Evolutionary conservation across 495 filamentous ascomycete genomes (phyloP), one percentile per base, ranked within the genome.

Genomic region (Annulohypoxylon moriforme): DNA sequence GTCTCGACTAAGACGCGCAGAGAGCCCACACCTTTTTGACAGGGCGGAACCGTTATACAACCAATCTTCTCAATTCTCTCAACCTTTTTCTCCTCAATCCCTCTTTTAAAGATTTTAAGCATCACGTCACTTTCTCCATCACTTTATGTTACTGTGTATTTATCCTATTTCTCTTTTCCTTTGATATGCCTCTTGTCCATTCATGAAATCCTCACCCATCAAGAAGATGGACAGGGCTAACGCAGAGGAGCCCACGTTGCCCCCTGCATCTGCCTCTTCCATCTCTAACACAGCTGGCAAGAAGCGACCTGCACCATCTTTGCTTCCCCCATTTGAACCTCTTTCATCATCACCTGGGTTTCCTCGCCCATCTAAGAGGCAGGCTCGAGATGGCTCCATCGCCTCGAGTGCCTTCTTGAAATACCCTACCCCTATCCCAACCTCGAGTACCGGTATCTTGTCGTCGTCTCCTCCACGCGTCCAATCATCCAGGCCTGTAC

Each of bases 271-370:
- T 61, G 29, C 65, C 67, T 71, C 75, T 42, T 47, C 65, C 60
- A 42, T 27, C 13, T 46, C 40, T 10, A 60, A 46, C 38, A 20
- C 83, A 13, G 86, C 87, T 53, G 89, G 92, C 69, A 80, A 89
- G 62, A 96, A 96, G 84, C 90, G 93, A 80, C 88, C 92, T 44
- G 91, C 91, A 67, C 86, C 92, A 16, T 88, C 93, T 62, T 80
- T 99, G 53, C 88, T 98, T 38, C 96, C 96, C 64, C 91, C 96
- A 5, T 97, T 98, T 80, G 96, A 99, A 81, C 96, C 94, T 33
- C 85, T 92, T 61, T 95, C 92, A 56, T 96, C 94, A 11, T 97
- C 95, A 31, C 96, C 94, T 25, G 88, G 85, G 65, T 87, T 95
- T 63, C 93, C 94, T 70, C 87, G 91, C 42, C 88, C 92, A 13